Evolutionary conservation across 2,329 filamentous ascomycete genomes (phyloP).

Genomic region (Fusarium brachygibbosum): DNA sequence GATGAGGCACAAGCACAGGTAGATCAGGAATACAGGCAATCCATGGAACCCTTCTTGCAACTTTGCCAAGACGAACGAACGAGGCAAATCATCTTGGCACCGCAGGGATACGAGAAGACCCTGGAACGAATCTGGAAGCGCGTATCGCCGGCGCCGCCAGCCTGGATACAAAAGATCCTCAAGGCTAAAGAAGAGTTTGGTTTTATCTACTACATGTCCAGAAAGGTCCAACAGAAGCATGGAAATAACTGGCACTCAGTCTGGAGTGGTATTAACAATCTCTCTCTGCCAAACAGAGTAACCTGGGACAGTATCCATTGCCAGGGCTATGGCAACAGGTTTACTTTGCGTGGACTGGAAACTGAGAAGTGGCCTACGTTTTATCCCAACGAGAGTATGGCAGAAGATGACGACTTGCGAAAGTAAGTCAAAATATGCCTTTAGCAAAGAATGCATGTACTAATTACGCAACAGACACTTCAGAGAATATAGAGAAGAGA

Average conservation of each 20-base stretch:
- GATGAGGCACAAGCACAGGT: constrained; percentile 1
- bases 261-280: not conserved
- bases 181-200: constrained; percentile 24
- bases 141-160: constrained; percentile 35
- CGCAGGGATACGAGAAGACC: not conserved
- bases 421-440: constrained; percentile 6
- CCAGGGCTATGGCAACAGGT: constrained; percentile 10
- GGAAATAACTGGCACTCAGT: constrained; percentile 16
- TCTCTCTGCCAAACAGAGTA: not conserved
- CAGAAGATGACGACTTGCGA: constrained; percentile 28
- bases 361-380: constrained; percentile 35
- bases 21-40: constrained; percentile 6
- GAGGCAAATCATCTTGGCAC: not conserved
- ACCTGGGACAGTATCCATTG: constrained; percentile 7
- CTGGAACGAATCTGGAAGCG: constrained; percentile 18
- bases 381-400: constrained; percentile 1
- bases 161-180: constrained; percentile 29
- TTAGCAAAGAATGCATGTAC: not conserved
- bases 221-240: constrained; percentile 14
- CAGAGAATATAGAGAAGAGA: constrained; percentile 19
- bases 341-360: not conserved
- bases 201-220: constrained; percentile 35
- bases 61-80: not conserved
- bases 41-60: not conserved
- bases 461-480: constrained; percentile 32